Evolutionary conservation across 2,329 filamentous ascomycete genomes (phyloP), one percentile per base, ranked within the genome.

Genomic region (Calonectria hawksworthii): DNA sequence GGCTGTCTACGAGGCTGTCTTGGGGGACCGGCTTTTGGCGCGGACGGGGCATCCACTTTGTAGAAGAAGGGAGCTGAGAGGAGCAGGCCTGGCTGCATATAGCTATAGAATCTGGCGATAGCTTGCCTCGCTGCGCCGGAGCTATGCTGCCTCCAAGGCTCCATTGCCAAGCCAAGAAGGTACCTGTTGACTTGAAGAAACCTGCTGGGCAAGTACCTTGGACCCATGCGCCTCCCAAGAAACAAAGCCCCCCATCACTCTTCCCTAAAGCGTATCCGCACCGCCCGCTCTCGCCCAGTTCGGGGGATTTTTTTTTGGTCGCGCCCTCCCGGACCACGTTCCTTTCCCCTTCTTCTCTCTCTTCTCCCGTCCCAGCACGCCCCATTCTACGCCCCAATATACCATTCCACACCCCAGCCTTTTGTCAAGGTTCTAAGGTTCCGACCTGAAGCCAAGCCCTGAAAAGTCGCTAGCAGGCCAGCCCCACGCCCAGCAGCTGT

Each of bases 231-330:
- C 76, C 66, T 76, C 68, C 77, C 76, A 75, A 70, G 77, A 74
- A 80, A 80, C 79, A 67, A 67, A 51, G 41, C 68, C 76, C 54
- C 50, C 50, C 64, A 70, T 66, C 70, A 68, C 77, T 77, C 67
- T 80, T 79, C 74, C 79, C 79, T 76, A 79, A 80, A 80, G 75
- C 79, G 79, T 80, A 79, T 74, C 73, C 74, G 79, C 76, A 78
- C 74, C 76, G 74, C 69, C 72, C 79, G 74, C 74, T 78, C 78
- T 78, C 73, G 77, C 79, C 64, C 76, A 78, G 73, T 74, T 76
- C 54, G 65, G 71, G 65, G 71, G 65, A 74, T 80, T 80, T 77
- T 76, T 80, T 75, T 74, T 66, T 67, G 68, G 71, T 76, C 73
- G 72, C 72, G 67, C 69, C 74, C 70, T 67, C 75, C 78, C 77